Evolutionary conservation across 1,284 basidiomycete species (phyloP).

Genomic region (Rhodofomes roseus): DNA sequence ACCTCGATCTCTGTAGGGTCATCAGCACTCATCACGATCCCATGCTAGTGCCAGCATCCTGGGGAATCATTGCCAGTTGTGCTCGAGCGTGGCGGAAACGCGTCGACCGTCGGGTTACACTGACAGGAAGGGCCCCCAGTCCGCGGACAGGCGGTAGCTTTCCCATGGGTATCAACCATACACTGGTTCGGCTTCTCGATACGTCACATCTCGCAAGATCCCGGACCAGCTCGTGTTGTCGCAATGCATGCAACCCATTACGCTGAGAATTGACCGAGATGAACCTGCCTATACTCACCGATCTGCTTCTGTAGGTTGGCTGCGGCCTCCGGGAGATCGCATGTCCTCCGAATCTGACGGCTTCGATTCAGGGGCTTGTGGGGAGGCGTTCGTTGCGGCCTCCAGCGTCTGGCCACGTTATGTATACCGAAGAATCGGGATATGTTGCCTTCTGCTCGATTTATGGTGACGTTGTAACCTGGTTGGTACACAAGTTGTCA

Average conservation of each 20-base stretch:
- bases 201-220: neutral
- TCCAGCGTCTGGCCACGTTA: neutral
- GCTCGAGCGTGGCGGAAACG: neutral
- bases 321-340: too few relatives aligned
- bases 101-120: neutral
- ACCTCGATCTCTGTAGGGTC: neutral
- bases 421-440: neutral
- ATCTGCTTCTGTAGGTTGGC: neutral
- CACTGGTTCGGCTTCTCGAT: neutral
- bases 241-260: neutral
- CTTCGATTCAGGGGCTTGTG: neutral
- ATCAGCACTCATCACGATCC: neutral
- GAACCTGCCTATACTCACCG: neutral
- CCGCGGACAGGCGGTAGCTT: neutral
- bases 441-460: neutral
- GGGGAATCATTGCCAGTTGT: neutral
- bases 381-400: too few relatives aligned
- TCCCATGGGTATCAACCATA: neutral
- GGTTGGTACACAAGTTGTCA: too few relatives aligned
- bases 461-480: too few relatives aligned
- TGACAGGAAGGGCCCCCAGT: neutral
- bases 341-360: neutral
- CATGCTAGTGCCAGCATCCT: neutral
- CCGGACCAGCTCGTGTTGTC: neutral
- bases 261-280: neutral